These are phyloP conservation scores for Calonectria leucothoes DNA, from an alignment of 2,329 filamentous ascomycete genomes.

Conservation along the genomic window DNA sequence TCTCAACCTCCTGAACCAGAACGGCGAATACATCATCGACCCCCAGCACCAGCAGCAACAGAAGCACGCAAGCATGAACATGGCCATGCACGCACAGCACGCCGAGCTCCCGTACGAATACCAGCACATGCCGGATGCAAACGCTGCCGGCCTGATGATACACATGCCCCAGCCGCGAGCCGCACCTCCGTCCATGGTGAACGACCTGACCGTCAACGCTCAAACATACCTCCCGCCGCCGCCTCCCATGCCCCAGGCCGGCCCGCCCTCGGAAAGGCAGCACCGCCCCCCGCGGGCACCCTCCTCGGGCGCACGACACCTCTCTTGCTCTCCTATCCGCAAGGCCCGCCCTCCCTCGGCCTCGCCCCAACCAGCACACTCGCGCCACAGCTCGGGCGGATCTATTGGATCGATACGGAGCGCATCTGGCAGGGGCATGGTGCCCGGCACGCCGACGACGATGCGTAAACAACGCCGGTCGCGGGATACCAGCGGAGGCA, in stretches of 20 bases:
- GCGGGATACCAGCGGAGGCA: slow-evolving; percentile 48
- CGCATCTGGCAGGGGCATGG: slow-evolving; percentile 49
- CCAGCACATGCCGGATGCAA: slow-evolving; percentile 45
- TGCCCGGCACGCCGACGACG: slow-evolving; percentile 53
- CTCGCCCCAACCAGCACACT: slow-evolving; percentile 54
- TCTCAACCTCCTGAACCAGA: slow-evolving; percentile 43
- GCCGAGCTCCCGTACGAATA: slow-evolving; percentile 56
- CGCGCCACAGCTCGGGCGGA: slow-evolving; percentile 54
- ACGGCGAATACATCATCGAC: slow-evolving; percentile 39
- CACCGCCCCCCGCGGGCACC: slow-evolving; percentile 64
- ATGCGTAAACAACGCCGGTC: slow-evolving; percentile 54
- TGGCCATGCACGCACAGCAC: slow-evolving; percentile 55
- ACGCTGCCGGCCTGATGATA: slow-evolving; percentile 60
- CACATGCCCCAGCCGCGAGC: slow-evolving; percentile 63
- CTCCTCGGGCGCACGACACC: slow-evolving; percentile 64
- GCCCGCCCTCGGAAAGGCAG: slow-evolving; percentile 49
- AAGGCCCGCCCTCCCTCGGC: slow-evolving; percentile 55
- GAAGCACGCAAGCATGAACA: slow-evolving; percentile 52
- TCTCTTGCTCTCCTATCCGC: slow-evolving; percentile 53
- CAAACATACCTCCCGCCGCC: slow-evolving; percentile 51
- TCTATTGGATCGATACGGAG: slow-evolving; percentile 51
- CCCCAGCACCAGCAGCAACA: slow-evolving; percentile 47
- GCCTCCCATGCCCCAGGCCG: slow-evolving; percentile 39
- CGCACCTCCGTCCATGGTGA: slow-evolving; percentile 49
- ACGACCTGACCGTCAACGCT: slow-evolving; percentile 47